Conservation (phyloP, 257 asterid genomes). For the Ballota nigra region DNA sequence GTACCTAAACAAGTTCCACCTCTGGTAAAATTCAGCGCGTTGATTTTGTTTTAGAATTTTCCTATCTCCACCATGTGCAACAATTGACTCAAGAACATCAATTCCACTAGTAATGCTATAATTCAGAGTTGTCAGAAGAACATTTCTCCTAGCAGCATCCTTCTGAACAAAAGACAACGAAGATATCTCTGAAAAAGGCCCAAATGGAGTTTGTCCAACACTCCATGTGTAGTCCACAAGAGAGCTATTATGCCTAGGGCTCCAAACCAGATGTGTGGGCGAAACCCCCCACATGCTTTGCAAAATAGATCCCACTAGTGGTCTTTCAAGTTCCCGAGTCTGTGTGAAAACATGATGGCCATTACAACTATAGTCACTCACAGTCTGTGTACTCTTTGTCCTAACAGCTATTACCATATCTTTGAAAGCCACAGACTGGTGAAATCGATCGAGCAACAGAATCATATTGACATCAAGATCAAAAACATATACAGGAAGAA, state of each 20-base stretch:
- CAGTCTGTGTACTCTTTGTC: constrained; percentile 80
- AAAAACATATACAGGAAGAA: constrained; percentile 81
- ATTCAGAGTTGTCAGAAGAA: constrained; percentile 69
- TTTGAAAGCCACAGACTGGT: constrained; percentile 86
- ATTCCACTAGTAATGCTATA: constrained; percentile 66
- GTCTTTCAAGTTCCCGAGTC: constrained; percentile 79
- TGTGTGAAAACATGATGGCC: constrained; percentile 84
- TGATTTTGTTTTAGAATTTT: constrained; percentile 58
- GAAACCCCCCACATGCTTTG: constrained; percentile 99
- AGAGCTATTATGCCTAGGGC: constrained; percentile 77
- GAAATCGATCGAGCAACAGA: constrained; percentile 82
- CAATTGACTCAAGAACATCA: constrained; percentile 70
- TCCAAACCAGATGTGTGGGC: constrained; percentile 86
- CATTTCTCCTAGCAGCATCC: constrained; percentile 93
- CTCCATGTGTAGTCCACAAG: constrained; percentile 94
- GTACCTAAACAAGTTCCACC: constrained; percentile 88
- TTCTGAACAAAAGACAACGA: constrained; percentile 87
- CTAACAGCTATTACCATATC: constrained; percentile 94
- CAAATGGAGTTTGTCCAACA: constrained; percentile 89
- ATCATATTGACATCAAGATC: constrained; percentile 65
- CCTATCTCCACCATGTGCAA: constrained; percentile 81
- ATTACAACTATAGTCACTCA: constrained; percentile 86
- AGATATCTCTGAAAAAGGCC: constrained; percentile 83
- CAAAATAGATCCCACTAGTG: constrained; percentile 83
- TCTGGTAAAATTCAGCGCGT: constrained; percentile 58